Base-by-base conservation (phyloP, 2,329 filamentous ascomycete species). In the Aspergillus floridensis region DNA sequence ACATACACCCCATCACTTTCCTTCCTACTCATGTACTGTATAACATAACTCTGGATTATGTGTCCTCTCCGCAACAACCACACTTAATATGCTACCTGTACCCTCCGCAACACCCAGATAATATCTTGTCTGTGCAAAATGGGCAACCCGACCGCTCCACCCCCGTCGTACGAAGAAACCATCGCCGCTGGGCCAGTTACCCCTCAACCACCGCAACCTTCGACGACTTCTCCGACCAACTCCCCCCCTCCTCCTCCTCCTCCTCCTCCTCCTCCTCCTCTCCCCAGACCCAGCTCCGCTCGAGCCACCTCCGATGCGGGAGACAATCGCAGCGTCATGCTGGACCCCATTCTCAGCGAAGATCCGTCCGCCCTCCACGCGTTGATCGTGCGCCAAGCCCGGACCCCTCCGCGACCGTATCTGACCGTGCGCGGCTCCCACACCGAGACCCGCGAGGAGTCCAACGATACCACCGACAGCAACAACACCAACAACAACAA, bases 351-450 rank as follows among this genome's bases (percentile, higher is more conserved):
- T 5, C 51, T 65, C 41, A 65, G 61, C 53, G 10, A 49, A 12
- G 55, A 63, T 29, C 22, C 59, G 6, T 24, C 32, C 8, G 31
- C 53, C 4, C 76, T 87, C 21, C 74, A 81, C 59, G 59, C 68
- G 12, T 78, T 83, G 62, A 72, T 86, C 49, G 44, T 22, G 19
- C 61, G 66, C 65, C 26, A 66, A 66, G 29, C 69, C 16, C 51
- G 53, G 19, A 51, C 76, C 10, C 84, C 85, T 4, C 84, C 85
- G 0, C 79, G 83, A n/a, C 80, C 81, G 0, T 80, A 76, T 54
- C 77, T 87, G 8, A 78, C 77, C 51, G 72, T 88, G 47, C 74
- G 77, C 32, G 86, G 86, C 55, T 80, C 79, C 4, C 86, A 88
- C 70, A 74, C 66, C 12, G 76, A 83, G 69, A 79, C 74, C 3